These are phyloP conservation scores for Exophiala bonariae DNA, from an alignment of 2,329 filamentous ascomycete species.

Conservation along the genomic window DNA sequence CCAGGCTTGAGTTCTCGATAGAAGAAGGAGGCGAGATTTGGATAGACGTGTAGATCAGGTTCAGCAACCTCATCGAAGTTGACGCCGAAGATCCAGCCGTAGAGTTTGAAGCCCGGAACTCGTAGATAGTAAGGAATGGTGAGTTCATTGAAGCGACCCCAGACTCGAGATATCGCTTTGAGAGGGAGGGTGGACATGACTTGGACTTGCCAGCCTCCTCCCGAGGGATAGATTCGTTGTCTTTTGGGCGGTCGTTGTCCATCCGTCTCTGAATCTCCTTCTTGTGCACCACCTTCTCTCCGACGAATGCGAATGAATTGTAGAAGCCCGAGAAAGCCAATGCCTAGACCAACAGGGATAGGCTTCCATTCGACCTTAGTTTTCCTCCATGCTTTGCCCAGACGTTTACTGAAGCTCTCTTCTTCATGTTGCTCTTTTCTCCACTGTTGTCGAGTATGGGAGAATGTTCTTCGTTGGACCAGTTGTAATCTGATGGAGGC, in stretches of 20 bases:
- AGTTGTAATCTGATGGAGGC: constrained; percentile 8
- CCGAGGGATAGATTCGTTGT: constrained; percentile 72
- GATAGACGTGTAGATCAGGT: constrained; percentile 82
- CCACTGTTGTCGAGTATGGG: constrained; percentile 41
- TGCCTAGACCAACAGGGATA: constrained; percentile 82
- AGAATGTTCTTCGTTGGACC: constrained; percentile 31
- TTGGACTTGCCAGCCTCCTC: constrained; percentile 82
- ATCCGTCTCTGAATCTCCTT: constrained; percentile 37
- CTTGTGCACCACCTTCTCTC: constrained; percentile 49
- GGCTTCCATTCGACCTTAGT: constrained; percentile 84
- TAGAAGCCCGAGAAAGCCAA: constrained; percentile 78
- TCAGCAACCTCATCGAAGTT: constrained; percentile 85
- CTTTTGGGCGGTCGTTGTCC: constrained; percentile 50
- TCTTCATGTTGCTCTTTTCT: constrained; percentile 44
- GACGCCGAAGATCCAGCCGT: constrained; percentile 89
- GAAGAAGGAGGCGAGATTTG: constrained; percentile 95
- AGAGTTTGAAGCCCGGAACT: constrained; percentile 86
- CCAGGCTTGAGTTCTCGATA: constrained; percentile 93
- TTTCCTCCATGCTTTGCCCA: constrained; percentile 59
- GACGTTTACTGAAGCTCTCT: constrained; percentile 57
- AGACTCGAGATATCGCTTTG: constrained; percentile 84
- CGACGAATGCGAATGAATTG: constrained; percentile 76
- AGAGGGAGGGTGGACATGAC: constrained; percentile 91
- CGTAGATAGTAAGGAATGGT: constrained; percentile 84
- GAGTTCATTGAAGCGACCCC: constrained; percentile 89